A percentile compares a stretch with the other conserved stretches of the same genome.
Conservation (phyloP, 257 asterid genomes). For the Rhazya stricta region DNA sequence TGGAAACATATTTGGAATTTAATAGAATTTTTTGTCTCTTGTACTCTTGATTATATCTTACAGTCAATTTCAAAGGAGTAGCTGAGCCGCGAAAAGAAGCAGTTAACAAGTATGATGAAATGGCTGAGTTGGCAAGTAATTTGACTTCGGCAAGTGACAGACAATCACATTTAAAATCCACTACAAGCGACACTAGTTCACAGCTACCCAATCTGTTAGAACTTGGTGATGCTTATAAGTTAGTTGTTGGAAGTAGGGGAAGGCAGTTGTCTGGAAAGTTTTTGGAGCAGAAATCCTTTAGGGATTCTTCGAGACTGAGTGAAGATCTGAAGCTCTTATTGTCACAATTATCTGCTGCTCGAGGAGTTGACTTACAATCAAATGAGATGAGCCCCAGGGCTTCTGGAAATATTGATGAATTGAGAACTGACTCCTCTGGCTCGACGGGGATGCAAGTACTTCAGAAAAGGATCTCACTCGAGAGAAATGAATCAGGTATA, state of each 20-base stretch:
- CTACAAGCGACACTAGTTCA: constrained; percentile 26
- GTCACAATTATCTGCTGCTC: constrained; percentile 61
- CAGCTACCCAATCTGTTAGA: constrained; percentile 46
- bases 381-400: constrained; percentile 57
- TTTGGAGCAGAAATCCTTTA: constrained; percentile 68
- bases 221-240: constrained; percentile 75
- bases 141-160: constrained; percentile 26
- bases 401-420: constrained; percentile 54
- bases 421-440: constrained; percentile 40
- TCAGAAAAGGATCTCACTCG: constrained; percentile 70
- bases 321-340: constrained; percentile 72
- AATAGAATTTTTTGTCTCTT: constrained; percentile 6
- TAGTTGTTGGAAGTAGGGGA: constrained; percentile 59
- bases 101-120: constrained; percentile 24
- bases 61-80: constrained; percentile 28
- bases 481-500: constrained; percentile 72
- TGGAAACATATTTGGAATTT: background rate
- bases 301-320: constrained; percentile 59
- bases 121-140: constrained; percentile 23
- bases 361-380: constrained; percentile 40
- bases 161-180: constrained; percentile 35
- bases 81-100: constrained; percentile 24
- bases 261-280: constrained; percentile 72
- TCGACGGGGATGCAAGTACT: constrained; percentile 46
- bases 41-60: constrained; percentile 14